These are phyloP conservation scores for Candida succiphila DNA, from an alignment of 805 yeast species.

Conservation along the genomic window DNA sequence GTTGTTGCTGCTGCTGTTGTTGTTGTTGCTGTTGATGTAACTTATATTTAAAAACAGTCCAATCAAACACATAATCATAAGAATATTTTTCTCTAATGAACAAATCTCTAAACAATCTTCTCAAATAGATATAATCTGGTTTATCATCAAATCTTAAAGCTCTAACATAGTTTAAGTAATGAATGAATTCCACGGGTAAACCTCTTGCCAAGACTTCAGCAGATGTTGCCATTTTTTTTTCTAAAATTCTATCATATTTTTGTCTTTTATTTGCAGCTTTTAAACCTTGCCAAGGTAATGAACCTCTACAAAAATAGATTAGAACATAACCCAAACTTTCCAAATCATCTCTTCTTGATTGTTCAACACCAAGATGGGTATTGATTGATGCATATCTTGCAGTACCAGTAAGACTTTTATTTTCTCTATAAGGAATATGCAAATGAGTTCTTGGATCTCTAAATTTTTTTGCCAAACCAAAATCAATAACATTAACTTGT, in stretches of 20 bases:
- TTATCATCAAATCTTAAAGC: slow-evolving; percentile 90
- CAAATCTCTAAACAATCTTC: slow-evolving; percentile 83
- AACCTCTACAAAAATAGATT: slow-evolving; percentile 90
- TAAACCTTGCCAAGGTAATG: slow-evolving; percentile 97
- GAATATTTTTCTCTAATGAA: slow-evolving; percentile 81
- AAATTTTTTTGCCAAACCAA: slow-evolving; percentile 88
- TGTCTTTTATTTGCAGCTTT: slow-evolving; percentile 96
- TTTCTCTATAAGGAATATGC: slow-evolving; percentile 94
- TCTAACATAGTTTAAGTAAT: slow-evolving; percentile 81
- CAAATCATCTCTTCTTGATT: slow-evolving; percentile 91
- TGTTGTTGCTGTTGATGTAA: slow-evolving; percentile 43
- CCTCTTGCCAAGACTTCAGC: slow-evolving; percentile 84
- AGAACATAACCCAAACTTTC: slow-evolving; percentile 92
- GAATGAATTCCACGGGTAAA: slow-evolving; percentile 81
- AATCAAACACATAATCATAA: slow-evolving; percentile 91
- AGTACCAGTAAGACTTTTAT: slow-evolving; percentile 93
- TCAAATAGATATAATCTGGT: slow-evolving; percentile 86
- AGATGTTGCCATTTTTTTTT: slow-evolving; percentile 86
- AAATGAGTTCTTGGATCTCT: slow-evolving; percentile 90
- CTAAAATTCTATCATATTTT: slow-evolving; percentile 93
- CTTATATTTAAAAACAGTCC: slow-evolving; percentile 83
- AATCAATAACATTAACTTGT: slow-evolving; percentile 89
- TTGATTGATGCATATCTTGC: slow-evolving; percentile 94
- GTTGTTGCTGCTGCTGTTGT: slow-evolving; percentile 22
- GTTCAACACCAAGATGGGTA: slow-evolving; percentile 96